phyloP scores from a whole-genome alignment of 129 eudicot species.

The Gnaphalium uliginosum region DNA sequence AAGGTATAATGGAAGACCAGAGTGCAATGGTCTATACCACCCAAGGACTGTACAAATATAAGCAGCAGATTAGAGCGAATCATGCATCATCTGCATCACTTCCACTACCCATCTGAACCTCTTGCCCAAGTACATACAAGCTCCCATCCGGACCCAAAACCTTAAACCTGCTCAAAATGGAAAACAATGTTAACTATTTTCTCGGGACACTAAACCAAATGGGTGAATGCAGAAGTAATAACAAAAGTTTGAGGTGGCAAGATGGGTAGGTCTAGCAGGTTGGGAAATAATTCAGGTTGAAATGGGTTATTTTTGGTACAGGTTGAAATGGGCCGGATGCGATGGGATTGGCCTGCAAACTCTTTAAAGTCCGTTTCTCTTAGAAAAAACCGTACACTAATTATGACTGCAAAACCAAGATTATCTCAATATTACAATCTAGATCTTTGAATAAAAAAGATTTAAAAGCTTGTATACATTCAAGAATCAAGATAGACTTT shows the following conservation, averaged over 20 bases:
- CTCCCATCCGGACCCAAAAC: constrained; percentile 79
- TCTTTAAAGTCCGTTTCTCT: not conserved
- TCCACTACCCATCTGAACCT: constrained; percentile 50
- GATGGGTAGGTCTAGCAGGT: not conserved
- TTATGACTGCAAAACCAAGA: not conserved
- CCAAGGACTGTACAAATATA: constrained; percentile 23
- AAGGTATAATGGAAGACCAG: constrained; percentile 5
- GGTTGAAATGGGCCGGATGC: not conserved
- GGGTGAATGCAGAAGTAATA: not conserved
- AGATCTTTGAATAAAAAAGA: too few species aligned
- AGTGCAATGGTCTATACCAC: not conserved
- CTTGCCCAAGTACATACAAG: constrained; percentile 47
- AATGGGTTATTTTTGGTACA: not conserved
- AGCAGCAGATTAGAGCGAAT: constrained; percentile 14
- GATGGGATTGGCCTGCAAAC: not conserved
- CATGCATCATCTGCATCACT: constrained; percentile 59
- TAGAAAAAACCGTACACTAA: not conserved
- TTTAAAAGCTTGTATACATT: not conserved
- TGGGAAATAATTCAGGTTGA: not conserved
- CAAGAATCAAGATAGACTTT: not conserved
- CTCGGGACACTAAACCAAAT: not conserved
- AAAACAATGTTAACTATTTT: not conserved
- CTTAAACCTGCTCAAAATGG: constrained; percentile 47
- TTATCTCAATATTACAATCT: not conserved
- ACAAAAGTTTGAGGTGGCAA: not conserved